Base-by-base conservation (phyloP, 768 basidiomycete genomes). In the Kwoniella dendrophila region DNA sequence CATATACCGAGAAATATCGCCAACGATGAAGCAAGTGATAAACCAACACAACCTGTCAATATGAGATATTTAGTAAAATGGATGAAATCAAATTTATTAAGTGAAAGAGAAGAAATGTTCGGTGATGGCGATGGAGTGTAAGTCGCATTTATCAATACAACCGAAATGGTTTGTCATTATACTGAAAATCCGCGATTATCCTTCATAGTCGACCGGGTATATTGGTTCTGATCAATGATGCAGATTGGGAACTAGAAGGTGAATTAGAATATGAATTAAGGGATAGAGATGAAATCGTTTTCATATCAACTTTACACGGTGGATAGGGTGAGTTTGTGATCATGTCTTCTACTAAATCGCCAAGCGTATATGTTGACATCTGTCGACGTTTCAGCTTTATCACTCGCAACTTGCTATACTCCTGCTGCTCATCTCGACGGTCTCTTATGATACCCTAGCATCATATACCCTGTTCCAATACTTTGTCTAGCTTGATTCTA, bases 181-280 rank as follows among this genome's bases (percentile, higher is more conserved):
- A n/a, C n/a, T n/a, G n/a, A n/a, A n/a, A n/a, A n/a, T n/a, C n/a
- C n/a, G n/a, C n/a, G n/a, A n/a, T n/a, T n/a, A n/a, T n/a, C n/a
- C n/a, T n/a, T n/a, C n/a, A 34, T 72, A 95, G 96, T 38, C 92
- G 96, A 8, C 96, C 96, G 0, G 96, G 96, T 0, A 96, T 99
- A 36, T 82, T 99, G 2, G 95, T 98, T 3, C 83, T 99, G n/a
- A 86, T 99, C 56, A 98, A 98, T 73, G 90, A 95, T 70, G 90
- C 90, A 1, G 95, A 98, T 71, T 97, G 95, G 95, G 94, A 98
- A 78, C 82, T 98, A 5, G 95, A 97, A 77, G 92, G 92, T 33
- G 95, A 97, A 77, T 87, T 90, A 22, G 87, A 89, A 5, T 96
- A 95, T 76, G 82, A 81, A 64, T 80, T 98, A 59, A 81, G 88